Conservation (phyloP, 208 protist genomes). For the Leishmania aethiopica region DNA sequence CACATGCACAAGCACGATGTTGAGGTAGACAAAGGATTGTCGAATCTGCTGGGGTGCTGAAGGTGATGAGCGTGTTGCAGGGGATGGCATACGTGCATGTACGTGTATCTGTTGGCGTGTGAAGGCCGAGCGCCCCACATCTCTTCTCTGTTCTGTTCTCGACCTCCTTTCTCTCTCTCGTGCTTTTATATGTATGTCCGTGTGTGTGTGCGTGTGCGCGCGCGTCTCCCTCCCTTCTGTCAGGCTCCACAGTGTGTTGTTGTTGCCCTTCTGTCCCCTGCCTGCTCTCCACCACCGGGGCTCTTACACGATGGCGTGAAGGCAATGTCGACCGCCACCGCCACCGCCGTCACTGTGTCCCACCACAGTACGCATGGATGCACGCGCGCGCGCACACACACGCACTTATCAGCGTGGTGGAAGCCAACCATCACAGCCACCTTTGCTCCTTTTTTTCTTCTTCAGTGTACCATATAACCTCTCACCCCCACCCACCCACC, state of each 20-base stretch:
- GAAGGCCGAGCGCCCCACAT: neutral
- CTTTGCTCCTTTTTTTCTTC: neutral
- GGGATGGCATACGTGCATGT: neutral
- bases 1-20: neutral
- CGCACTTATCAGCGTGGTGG: neutral
- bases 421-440: too few species aligned
- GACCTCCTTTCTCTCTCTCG: neutral
- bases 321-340: neutral
- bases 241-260: neutral
- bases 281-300: neutral
- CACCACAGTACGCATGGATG: neutral
- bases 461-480: neutral
- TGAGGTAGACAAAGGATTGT: neutral
- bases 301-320: neutral
- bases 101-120: neutral
- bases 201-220: neutral
- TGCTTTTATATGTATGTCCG: neutral
- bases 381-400: neutral
- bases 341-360: neutral
- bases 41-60: neutral
- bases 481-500: too few species aligned
- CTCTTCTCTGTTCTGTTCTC: neutral
- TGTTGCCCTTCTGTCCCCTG: neutral
- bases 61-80: neutral
- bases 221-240: neutral